Evolutionary conservation across 2,329 filamentous ascomycete species (phyloP), one percentile per base, ranked within the genome.

Genomic region (Epichloe hybrida): DNA sequence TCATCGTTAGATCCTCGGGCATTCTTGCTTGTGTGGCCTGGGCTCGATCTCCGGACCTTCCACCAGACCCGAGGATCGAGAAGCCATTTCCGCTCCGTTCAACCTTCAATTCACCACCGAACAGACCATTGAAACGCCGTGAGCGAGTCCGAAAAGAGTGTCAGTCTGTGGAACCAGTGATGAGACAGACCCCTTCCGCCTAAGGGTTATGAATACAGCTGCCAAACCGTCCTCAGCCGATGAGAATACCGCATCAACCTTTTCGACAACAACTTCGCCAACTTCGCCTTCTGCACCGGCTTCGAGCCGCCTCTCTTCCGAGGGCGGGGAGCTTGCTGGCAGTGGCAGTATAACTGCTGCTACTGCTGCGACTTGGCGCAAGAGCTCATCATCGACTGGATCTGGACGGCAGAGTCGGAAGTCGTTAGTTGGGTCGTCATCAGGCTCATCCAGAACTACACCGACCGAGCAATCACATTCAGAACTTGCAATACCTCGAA

Each of bases 401-500:
- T 54, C 52, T 15, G 50, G 12, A 13, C 20, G 43, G 37, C 46
- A 49, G 47, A 36, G 41, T 21, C 49, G 43, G 12, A 42, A 37
- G 17, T 50, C 36, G 3, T 8, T 37, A 20, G 46, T 35, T n/a
- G 31, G 38, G 9, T 47, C 49, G 7, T 20, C 46, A n/a, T 43
- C 49, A 6, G 20, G 8, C 12, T 51, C 49, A 3, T 47, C 52
- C 11, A 53, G 49, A 36, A 48, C 53, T 11, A 45, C 49, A 8
- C 50, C 44, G 17, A 49, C 50, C 8, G 50, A 49, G 21, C 43
- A 5, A 17, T 50, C 50, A 37, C 40, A 47, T n/a, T 35, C 48
- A 9, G 46, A 53, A 6, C 12, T 53, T 4, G 46, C 57, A 0
- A 54, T 61, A 3, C 64, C 67, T 13, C 64, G 64, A 31, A 53